Conservation (phyloP, 73 alveolate genomes). For the Tetrahymena borealis region DNA sequence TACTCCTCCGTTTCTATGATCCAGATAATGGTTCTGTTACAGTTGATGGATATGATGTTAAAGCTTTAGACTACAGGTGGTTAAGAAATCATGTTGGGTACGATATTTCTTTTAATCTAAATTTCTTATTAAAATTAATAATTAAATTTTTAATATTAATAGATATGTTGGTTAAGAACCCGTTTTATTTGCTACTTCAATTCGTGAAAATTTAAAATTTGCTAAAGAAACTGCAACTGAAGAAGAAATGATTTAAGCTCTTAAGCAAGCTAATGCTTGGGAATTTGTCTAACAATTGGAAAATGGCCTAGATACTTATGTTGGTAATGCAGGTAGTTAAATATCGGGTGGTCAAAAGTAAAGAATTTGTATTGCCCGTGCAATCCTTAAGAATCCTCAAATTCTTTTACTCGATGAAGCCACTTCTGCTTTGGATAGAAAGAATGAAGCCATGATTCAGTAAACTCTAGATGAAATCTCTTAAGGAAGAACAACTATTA, state of each 20-base stretch:
- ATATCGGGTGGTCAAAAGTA: conserved; percentile 69
- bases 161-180: conserved; percentile 88
- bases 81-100: conserved; percentile 65
- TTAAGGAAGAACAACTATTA: conserved; percentile 39
- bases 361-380: conserved; percentile 76
- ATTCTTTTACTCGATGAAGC: conserved; percentile 81
- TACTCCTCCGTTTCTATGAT: conserved; percentile 70
- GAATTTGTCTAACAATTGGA: conserved; percentile 69
- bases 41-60: conserved; percentile 57
- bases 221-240: conserved; percentile 65
- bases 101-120: not conserved
- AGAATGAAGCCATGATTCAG: conserved; percentile 60
- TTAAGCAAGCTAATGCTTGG: conserved; percentile 50
- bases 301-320: conserved; percentile 65
- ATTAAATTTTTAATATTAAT: not conserved
- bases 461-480: conserved; percentile 56
- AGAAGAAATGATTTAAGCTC: conserved; percentile 51
- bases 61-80: conserved; percentile 40
- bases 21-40: conserved; percentile 54
- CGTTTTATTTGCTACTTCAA: conserved; percentile 82
- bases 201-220: conserved; percentile 68
- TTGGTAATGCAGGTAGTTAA: conserved; percentile 63
- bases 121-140: not conserved
- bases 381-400: conserved; percentile 51
- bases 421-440: conserved; percentile 70